A percentile compares a stretch with the other conserved stretches of the same genome.
Conservation (phyloP, 2,329 filamentous ascomycete species). For the Phaeoacremonium minimum region DNA sequence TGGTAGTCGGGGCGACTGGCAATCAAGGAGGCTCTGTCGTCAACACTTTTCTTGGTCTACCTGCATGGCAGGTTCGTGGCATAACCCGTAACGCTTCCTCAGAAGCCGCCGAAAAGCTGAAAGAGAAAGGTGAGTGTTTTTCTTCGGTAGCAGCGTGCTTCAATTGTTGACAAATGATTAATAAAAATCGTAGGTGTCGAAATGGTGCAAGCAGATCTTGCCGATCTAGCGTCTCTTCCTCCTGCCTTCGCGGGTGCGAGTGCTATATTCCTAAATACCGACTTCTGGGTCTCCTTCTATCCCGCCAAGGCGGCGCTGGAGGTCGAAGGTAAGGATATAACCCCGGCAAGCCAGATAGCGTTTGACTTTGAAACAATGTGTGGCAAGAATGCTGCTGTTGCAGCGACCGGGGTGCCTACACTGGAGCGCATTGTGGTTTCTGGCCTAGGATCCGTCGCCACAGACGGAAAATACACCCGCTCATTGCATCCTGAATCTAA, state of each 20-base stretch:
- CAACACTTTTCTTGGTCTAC: too few relatives aligned
- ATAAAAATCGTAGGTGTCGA: constrained; percentile 17
- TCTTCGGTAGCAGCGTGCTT: too few relatives aligned
- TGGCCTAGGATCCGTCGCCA: constrained; percentile 14
- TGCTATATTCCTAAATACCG: constrained; percentile 19
- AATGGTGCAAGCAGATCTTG: constrained; percentile 17
- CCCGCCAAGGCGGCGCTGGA: background rate
- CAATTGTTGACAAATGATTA: too few relatives aligned
- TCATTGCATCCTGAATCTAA: constrained; percentile 25
- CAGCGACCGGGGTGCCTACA: constrained; percentile 18
- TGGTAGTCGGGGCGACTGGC: too few relatives aligned
- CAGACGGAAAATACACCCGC: constrained; percentile 16
- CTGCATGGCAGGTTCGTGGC: too few relatives aligned
- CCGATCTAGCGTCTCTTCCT: constrained; percentile 12
- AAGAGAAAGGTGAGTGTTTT: too few relatives aligned
- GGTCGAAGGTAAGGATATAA: background rate
- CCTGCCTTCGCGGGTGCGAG: constrained; percentile 14
- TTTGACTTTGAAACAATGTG: constrained; percentile 12
- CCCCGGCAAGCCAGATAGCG: constrained; percentile 7
- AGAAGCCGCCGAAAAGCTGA: too few relatives aligned
- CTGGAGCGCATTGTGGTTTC: constrained; percentile 20
- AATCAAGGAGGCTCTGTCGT: too few relatives aligned
- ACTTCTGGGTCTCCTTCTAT: constrained; percentile 15
- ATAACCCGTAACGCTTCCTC: too few relatives aligned
- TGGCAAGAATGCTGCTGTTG: constrained; percentile 20